A percentile compares a stretch with the other conserved stretches of the same genome.
These are phyloP conservation scores for Alternaria sp. DNA, from an alignment of 2,329 filamentous ascomycete genomes.

Conservation along the genomic window DNA sequence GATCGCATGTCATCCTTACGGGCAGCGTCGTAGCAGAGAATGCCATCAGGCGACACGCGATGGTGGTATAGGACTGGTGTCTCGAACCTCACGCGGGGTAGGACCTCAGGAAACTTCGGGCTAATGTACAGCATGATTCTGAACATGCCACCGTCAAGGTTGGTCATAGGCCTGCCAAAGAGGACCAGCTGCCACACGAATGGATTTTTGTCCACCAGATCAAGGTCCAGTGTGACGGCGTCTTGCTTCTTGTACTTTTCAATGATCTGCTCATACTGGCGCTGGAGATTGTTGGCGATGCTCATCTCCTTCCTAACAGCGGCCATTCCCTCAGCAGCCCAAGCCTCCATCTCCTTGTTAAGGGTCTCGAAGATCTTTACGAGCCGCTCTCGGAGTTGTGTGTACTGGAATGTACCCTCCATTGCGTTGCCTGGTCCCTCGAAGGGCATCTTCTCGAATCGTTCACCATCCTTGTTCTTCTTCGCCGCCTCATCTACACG, in stretches of 20 bases:
- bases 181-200: conserved; percentile 91
- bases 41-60: conserved; percentile 79
- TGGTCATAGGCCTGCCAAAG: conserved; percentile 91
- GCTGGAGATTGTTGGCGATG: conserved; percentile 80
- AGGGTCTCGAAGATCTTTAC: conserved; percentile 73
- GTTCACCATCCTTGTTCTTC: conserved; percentile 68
- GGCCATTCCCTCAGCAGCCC: conserved; percentile 73
- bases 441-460: conserved; percentile 87
- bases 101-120: conserved; percentile 84
- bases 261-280: conserved; percentile 84
- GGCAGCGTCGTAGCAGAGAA: conserved; percentile 77
- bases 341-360: conserved; percentile 73
- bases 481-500: conserved; percentile 70
- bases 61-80: conserved; percentile 83
- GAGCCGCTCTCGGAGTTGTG: conserved; percentile 74
- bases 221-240: conserved; percentile 75
- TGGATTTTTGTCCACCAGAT: conserved; percentile 80
- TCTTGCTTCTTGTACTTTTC: conserved; percentile 76
- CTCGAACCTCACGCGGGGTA: conserved; percentile 82
- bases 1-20: conserved; percentile 78
- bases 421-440: conserved; percentile 80
- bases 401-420: conserved; percentile 86
- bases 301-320: conserved; percentile 72
- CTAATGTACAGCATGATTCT: conserved; percentile 81
- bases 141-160: conserved; percentile 88